Conservation (phyloP, 306 rosid genomes). For the Inga leiocalycina region DNA sequence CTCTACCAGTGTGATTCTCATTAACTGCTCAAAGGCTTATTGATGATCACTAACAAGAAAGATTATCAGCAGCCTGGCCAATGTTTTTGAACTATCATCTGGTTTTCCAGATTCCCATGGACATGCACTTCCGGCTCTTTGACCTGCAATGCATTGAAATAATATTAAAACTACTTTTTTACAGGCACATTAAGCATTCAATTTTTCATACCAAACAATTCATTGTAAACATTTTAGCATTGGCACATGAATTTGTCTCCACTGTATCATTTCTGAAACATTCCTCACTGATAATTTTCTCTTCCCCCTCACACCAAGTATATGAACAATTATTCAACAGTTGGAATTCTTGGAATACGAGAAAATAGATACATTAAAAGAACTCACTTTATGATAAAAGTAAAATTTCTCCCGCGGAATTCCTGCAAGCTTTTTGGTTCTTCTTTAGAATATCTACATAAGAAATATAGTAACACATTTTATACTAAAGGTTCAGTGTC, state of each 20-base stretch:
- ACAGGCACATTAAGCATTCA: too few relatives aligned
- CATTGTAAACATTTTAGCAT: not conserved
- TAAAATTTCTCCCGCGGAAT: slow-evolving; percentile 63
- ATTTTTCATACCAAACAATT: not conserved
- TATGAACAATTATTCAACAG: not conserved
- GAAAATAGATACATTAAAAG: slow-evolving; percentile 1
- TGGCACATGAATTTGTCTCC: not conserved
- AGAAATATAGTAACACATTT: slow-evolving; percentile 12
- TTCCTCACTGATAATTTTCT: not conserved
- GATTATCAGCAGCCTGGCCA: too few relatives aligned
- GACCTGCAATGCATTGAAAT: too few relatives aligned
- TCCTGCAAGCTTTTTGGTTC: slow-evolving; percentile 65
- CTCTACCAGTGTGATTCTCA: too few relatives aligned
- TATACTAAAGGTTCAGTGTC: not conserved
- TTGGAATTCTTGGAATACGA: not conserved
- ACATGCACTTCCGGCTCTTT: too few relatives aligned
- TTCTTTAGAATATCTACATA: slow-evolving; percentile 89
- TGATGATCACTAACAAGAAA: too few relatives aligned
- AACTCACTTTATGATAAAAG: slow-evolving; percentile 82
- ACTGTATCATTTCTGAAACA: not conserved
- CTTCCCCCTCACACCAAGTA: not conserved
- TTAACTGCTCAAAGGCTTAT: too few relatives aligned
- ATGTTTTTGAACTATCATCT: too few relatives aligned
- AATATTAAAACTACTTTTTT: too few relatives aligned
- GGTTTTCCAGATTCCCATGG: too few relatives aligned